phyloP scores from a whole-genome alignment of 2,329 filamentous ascomycete genomes.

The Mycosphaerella sp. region DNA sequence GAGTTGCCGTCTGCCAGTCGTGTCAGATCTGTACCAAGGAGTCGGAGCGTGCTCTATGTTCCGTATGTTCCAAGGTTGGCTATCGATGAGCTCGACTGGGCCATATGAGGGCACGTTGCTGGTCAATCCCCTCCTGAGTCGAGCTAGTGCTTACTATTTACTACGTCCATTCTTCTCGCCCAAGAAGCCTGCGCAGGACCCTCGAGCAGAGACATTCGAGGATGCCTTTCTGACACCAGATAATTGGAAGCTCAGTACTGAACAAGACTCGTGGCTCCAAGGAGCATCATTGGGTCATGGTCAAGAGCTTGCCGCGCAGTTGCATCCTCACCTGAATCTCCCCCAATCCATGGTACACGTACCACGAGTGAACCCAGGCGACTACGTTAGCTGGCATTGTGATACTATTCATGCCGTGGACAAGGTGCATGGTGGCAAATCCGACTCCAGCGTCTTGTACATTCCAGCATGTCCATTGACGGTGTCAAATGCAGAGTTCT shows the following conservation, averaged over 20 bases:
- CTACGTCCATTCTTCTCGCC: constrained; percentile 76
- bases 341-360: constrained; percentile 64
- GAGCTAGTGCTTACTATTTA: constrained; percentile 72
- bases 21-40: constrained; percentile 71
- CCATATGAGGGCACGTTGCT: constrained; percentile 73
- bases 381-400: constrained; percentile 75
- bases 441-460: constrained; percentile 79
- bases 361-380: constrained; percentile 62
- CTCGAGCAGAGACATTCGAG: constrained; percentile 35
- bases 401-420: constrained; percentile 72
- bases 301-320: constrained; percentile 58
- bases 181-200: constrained; percentile 34
- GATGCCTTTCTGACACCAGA: constrained; percentile 44
- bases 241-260: constrained; percentile 56
- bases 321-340: constrained; percentile 66
- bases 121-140: constrained; percentile 69
- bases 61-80: constrained; percentile 85
- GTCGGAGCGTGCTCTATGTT: constrained; percentile 79
- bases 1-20: constrained; percentile 58
- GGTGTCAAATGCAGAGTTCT: constrained; percentile 63
- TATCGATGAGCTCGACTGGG: constrained; percentile 66
- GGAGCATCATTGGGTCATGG: constrained; percentile 62
- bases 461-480: constrained; percentile 83
- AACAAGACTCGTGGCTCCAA: constrained; percentile 56
- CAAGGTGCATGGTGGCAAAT: constrained; percentile 61